A percentile compares a stretch with the other conserved stretches of the same genome.
Evolutionary conservation across 2,329 filamentous ascomycete genomes (phyloP).

Genomic region (Arthrobotrys megalospora): DNA sequence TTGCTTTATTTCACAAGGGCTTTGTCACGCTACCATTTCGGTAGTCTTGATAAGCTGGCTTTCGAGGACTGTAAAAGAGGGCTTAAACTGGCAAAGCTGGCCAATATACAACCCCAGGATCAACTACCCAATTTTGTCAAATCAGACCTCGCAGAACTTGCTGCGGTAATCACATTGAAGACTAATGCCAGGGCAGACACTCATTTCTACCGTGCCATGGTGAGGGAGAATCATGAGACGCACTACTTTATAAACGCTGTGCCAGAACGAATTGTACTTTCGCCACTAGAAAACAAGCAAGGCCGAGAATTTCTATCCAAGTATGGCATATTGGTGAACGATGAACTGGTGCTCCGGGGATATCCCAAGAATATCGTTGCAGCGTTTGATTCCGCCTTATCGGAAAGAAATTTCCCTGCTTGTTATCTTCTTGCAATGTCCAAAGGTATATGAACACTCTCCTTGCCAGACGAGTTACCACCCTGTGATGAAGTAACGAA

Average conservation of each 20-base stretch:
- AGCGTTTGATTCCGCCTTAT: neutral
- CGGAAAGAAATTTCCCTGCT: neutral
- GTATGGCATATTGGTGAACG: neutral
- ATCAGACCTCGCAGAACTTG: conserved; percentile 32
- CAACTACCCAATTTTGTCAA: neutral
- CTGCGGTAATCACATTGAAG: neutral
- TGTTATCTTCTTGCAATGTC: neutral
- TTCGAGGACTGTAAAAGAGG: conserved; percentile 32
- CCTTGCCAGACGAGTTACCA: neutral
- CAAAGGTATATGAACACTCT: neutral
- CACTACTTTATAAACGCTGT: neutral
- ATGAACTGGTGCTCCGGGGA: neutral
- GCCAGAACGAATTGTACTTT: neutral
- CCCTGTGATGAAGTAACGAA: too few relatives aligned
- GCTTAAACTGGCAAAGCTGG: conserved; percentile 23
- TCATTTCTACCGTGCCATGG: conserved; percentile 18
- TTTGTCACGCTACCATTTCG: conserved; percentile 1
- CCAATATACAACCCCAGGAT: neutral
- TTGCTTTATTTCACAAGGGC: conserved; percentile 32
- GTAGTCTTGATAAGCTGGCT: neutral
- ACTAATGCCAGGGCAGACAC: neutral
- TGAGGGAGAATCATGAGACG: neutral
- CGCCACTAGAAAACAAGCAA: neutral
- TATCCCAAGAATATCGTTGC: neutral
- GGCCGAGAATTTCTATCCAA: neutral